Evolutionary conservation across 2,329 filamentous ascomycete species (phyloP), one percentile per base, ranked within the genome.

Genomic region (Xylaria sp.): DNA sequence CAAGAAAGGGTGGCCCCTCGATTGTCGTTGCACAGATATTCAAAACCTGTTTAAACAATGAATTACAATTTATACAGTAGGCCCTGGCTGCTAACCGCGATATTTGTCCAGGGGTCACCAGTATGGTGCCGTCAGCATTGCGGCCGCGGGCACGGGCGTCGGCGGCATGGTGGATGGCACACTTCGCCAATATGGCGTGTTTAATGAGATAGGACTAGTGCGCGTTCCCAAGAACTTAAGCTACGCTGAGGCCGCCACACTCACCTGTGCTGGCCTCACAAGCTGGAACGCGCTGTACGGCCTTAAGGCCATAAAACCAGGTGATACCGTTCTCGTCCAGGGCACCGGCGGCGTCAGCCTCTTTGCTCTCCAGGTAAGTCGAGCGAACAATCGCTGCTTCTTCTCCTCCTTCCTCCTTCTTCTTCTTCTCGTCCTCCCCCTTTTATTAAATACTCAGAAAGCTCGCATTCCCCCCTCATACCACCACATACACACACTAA

Each of bases 261-360:
- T 91, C 1, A 77, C 85, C 0, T 91, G 90, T 74, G 89, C 90
- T 1, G 89, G 81, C 1, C 74, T 91, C 56, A 92, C 90, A 2
- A 87, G 86, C 31, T 92, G 90, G 89, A 91, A 91, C 75, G 87
- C 87, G 2, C 82, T 91, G 13, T 90, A 87, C 73, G 90, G 90
- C 1, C 74, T 89, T 36, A 79, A 79, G 72, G 80, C 82, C 28
- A 71, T 91, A 67, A 82, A 83, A 74, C 85, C 87, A 0, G 89
- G 89, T 3, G 79, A 86, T 69, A 83, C 79, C 73, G 89, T 93
- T 2, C 83, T 93, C 41, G 89, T 89, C 1, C 89, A 92, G 79
- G 91, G 90, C n/a, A 92, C 90, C 0, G 90, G 91, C 23, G 90
- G 90, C 67, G 90, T 92, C 8, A 88, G 85, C 70, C 84, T 92